Evolutionary conservation across 2,329 filamentous ascomycete species (phyloP).

Genomic region (Hortaea werneckii): DNA sequence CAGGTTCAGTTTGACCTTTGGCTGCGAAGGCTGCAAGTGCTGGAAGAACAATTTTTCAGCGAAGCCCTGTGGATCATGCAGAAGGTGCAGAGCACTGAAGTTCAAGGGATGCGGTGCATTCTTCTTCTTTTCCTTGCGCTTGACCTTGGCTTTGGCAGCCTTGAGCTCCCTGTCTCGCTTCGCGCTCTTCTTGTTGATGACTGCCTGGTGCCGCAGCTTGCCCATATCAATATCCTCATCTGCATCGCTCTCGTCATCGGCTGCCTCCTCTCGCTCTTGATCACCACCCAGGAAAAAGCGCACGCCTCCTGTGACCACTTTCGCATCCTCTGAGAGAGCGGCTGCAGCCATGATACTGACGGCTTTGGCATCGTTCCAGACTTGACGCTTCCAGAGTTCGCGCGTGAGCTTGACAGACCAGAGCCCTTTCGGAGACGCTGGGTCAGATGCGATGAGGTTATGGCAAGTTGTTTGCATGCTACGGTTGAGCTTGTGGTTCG

Average conservation of each 20-base stretch:
- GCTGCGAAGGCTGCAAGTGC: slow-evolving; percentile 64
- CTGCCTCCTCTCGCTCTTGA: slow-evolving; percentile 82
- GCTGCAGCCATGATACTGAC: slow-evolving; percentile 99
- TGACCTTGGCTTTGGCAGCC: slow-evolving; percentile 72
- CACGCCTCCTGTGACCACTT: slow-evolving; percentile 77
- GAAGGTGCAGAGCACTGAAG: slow-evolving; percentile 87
- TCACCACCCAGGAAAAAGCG: slow-evolving; percentile 94
- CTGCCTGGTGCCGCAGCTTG: slow-evolving; percentile 71
- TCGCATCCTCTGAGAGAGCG: slow-evolving; percentile 78
- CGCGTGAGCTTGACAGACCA: slow-evolving; percentile 95
- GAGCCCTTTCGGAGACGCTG: slow-evolving; percentile 72
- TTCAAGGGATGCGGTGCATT: slow-evolving; percentile 78
- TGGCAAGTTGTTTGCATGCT: slow-evolving; percentile 89
- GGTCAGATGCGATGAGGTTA: slow-evolving; percentile 80
- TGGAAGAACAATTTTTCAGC: slow-evolving; percentile 83
- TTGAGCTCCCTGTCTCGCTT: slow-evolving; percentile 74
- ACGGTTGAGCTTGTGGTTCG: slow-evolving; percentile 85
- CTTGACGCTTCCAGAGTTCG: slow-evolving; percentile 91
- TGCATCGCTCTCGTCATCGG: slow-evolving; percentile 76
- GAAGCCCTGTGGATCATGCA: slow-evolving; percentile 91
- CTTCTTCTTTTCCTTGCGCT: slow-evolving; percentile 79
- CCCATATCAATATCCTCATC: slow-evolving; percentile 69
- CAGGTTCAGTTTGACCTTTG: slow-evolving; percentile 72
- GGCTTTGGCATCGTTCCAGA: slow-evolving; percentile 89
- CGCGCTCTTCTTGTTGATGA: slow-evolving; percentile 93